Base-by-base conservation (phyloP, 345 rosid genomes). In the Salix caprea region DNA sequence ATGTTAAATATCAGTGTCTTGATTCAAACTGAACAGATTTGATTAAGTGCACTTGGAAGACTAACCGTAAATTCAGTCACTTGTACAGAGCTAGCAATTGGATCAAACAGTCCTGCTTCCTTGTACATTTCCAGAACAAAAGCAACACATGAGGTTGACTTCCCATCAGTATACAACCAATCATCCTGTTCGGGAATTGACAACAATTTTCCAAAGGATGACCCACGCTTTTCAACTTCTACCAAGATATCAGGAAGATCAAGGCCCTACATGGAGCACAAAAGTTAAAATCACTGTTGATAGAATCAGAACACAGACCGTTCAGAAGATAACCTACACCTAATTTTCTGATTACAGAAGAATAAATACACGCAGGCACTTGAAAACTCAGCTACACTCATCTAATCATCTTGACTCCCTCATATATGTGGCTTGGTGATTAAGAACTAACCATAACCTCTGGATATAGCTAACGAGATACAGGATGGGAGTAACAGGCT, bases 11-110 rank as follows among this genome's bases (percentile, higher is more conserved):
- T 14, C 23, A 66, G 28, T 67, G 58, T 34, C 40, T 70, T 54
- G 2, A 34, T 73, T 68, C 46, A 52, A 40, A 70, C 3, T 4
- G 58, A 48, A 37, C 18, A 70, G 65, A 9, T 23, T 58, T 15
- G 14, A n/a, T 37, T 71, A 6, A 52, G 5, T 34, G 66, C 13
- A 30, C 12, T 71, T 50, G 21, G 40, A 8, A 44, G 36, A 82
- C 92, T 87, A 77, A 94, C 98, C 73, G 99, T 96, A 85, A 96
- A 94, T 77, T 96, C 97, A 2, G 99, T 94, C 79, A 94, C 98
- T 88, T 96, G 97, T 67, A 96, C 77, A 62, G 89, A 84, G 81
- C 81, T 77, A 37, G 91, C 74, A 75, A 88, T 79, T 62, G 94
- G 97, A 82, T 84, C 86, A 73, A 96, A 96, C 24, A 94, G 84